Base-by-base conservation (phyloP, 768 basidiomycete genomes). In the Hemileccinum impolitum region DNA sequence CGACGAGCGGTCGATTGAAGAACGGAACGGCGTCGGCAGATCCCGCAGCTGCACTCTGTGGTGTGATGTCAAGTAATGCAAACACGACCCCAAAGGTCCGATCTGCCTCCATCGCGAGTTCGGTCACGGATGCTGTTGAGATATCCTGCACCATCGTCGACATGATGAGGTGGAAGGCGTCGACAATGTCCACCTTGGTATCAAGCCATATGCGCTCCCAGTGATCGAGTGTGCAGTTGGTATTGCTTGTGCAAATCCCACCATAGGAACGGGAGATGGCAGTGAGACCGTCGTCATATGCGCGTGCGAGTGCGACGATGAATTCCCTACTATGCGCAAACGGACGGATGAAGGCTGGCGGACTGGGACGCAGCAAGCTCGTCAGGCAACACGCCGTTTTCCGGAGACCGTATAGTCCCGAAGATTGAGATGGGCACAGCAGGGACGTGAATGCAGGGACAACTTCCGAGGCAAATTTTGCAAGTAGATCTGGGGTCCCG, bases 181-280 rank as follows among this genome's bases (percentile, higher is more conserved):
- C 88, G 17, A 91, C 66, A 21, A 90, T 67, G 18, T 80, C 78
- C 8, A 86, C 82, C 67, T 90, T 91, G 2, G 84, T 82, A 48
- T 83, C 77, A 6, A 90, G 71, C 79, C 85, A 87, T 39, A 86
- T 73, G 13, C 70, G 71, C 54, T 86, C 81, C 87, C 87, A 90
- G 43, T 87, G 77, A 53, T 83, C 81, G 14, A 73, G 64, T 5
- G 70, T 62, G 47, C 68, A 51, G 19, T 64, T 46, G 21, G 62
- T 43, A 26, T 62, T 46, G 23, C 60, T 53, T 25, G 59, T 49
- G 17, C 72, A 60, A 26, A 72, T 54, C 12, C 84, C 83, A 0
- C 87, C 85, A 47, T 89, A 86, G 0, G 80, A 78, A 14, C 71
- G 72, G 1, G 83, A 78, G 35, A 85, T 69, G 11, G 74, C 50